Percentiles rank a stretch among this genome's conserved stretches.
These are phyloP conservation scores for Mucor piriformis DNA, from an alignment of 371 early-diverging fungal genomes.

Conservation along the genomic window DNA sequence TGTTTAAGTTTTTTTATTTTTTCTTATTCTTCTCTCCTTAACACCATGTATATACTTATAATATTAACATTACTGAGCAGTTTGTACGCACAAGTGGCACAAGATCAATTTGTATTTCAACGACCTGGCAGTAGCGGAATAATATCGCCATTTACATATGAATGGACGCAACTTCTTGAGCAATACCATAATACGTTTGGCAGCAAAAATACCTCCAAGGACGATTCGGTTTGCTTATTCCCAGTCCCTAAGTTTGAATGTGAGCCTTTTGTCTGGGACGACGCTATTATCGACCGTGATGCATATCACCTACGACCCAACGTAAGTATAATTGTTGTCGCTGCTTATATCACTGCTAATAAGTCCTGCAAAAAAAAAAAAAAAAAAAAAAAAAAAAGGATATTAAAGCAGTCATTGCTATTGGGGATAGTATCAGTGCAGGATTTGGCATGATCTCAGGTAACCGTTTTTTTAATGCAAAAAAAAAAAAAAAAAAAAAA, in stretches of 20 bases:
- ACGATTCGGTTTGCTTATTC: constrained; percentile 35
- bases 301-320: constrained; percentile 60
- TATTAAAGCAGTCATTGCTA: constrained; percentile 65
- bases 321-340: no score
- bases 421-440: constrained; percentile 76
- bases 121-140: not conserved
- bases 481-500: not conserved
- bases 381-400: constrained; percentile 31
- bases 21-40: no score
- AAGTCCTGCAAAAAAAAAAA: no score
- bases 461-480: not conserved
- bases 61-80: not conserved
- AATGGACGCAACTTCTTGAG: constrained; percentile 55
- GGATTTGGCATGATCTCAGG: constrained; percentile 65
- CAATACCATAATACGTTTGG: constrained; percentile 52
- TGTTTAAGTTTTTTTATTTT: no score
- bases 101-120: not conserved
- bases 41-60: no score
- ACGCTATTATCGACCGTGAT: constrained; percentile 40
- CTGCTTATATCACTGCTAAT: no score
- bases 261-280: constrained; percentile 45
- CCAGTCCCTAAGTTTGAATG: constrained; percentile 51
- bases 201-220: constrained; percentile 26
- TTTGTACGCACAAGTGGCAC: not conserved
- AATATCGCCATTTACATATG: constrained; percentile 41